phyloP scores from a whole-genome alignment of 305 asterid genomes.

The Fraxinus greggii region DNA sequence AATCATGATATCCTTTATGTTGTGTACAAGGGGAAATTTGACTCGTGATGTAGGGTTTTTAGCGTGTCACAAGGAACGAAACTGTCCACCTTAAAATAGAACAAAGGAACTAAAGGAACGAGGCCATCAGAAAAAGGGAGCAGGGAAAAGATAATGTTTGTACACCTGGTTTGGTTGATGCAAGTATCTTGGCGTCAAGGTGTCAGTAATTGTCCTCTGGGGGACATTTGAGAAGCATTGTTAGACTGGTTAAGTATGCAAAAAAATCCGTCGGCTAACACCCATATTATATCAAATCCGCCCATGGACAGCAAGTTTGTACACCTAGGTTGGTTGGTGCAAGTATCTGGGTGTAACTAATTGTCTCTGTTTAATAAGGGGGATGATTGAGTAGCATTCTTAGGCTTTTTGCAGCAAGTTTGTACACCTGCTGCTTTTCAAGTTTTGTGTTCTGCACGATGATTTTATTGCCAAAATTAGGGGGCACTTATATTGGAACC shows the following conservation, averaged over 20 bases:
- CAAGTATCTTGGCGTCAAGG: neutral
- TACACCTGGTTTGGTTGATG: neutral
- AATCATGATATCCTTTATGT: neutral
- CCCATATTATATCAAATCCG: neutral
- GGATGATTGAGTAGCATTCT: neutral
- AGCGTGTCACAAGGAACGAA: neutral
- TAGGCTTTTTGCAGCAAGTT: neutral
- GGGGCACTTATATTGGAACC: neutral
- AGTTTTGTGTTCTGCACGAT: neutral
- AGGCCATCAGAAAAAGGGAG: neutral
- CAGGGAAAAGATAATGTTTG: neutral
- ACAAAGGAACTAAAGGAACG: neutral
- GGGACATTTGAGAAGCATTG: neutral
- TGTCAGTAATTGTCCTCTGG: neutral
- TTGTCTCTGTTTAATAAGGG: neutral
- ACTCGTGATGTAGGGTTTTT: neutral
- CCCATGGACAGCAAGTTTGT: neutral
- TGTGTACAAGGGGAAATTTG: neutral
- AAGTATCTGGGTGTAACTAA: neutral
- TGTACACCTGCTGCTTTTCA: neutral
- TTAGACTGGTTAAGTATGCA: neutral
- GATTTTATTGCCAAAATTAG: neutral
- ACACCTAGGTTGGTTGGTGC: neutral
- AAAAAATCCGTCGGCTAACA: neutral
- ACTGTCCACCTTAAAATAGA: neutral